Conservation (phyloP, 2,329 filamentous ascomycete genomes). For the Phaeophleospora eucalypticola region DNA sequence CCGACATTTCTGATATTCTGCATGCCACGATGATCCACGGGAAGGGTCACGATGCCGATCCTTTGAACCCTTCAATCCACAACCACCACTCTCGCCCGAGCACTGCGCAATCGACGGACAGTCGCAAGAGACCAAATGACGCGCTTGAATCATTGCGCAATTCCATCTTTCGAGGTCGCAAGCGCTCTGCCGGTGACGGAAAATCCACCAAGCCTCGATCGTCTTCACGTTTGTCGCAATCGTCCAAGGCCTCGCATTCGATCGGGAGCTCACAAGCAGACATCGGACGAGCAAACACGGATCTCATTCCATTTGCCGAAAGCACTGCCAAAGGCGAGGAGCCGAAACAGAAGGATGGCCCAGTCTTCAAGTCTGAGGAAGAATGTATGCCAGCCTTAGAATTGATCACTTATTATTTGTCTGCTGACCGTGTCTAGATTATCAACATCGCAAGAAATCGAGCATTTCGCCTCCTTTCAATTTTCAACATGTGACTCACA, state of each 20-base stretch:
- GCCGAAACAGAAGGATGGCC: conserved; percentile 7
- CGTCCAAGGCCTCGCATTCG: conserved; percentile 2
- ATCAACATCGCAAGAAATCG: conserved; percentile 37
- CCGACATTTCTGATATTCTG: conserved; percentile 1
- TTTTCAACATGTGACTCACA: conserved; percentile 62
- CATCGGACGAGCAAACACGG: not conserved
- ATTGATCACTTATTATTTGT: not conserved
- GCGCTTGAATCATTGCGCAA: conserved; percentile 24
- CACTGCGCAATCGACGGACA: conserved; percentile 12
- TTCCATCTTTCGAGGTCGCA: conserved; percentile 22
- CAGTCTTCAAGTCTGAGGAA: conserved; percentile 7
- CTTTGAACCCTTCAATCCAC: conserved; percentile 6
- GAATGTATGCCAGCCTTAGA: not conserved
- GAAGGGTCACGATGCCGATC: conserved; percentile 1
- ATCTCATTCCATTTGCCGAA: conserved; percentile 11
- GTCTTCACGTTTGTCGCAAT: not conserved
- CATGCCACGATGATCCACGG: conserved; percentile 10
- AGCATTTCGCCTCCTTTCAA: conserved; percentile 60
- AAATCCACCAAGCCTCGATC: not conserved
- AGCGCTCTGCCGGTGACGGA: conserved; percentile 3
- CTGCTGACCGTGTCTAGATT: conserved; percentile 15
- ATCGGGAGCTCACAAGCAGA: conserved; percentile 2
- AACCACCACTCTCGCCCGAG: conserved; percentile 12
- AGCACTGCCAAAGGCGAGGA: not conserved
- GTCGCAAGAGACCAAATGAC: conserved; percentile 19